Evolutionary conservation across 2,329 filamentous ascomycete species (phyloP).

Genomic region (Magnaporthales sp.): DNA sequence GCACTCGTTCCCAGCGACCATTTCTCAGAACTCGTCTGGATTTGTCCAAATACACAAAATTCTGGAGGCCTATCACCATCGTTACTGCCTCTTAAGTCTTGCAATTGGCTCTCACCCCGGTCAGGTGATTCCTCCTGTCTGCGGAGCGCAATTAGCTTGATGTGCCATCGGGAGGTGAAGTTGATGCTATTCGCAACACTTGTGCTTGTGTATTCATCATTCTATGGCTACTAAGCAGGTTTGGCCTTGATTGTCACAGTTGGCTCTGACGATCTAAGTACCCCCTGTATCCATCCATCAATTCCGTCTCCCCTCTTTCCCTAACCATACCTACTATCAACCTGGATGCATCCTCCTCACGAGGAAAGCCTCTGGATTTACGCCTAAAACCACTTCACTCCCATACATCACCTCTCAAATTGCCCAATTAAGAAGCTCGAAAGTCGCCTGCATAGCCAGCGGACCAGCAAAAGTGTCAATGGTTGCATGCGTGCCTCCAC

Average conservation of each 20-base stretch:
- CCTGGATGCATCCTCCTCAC: neutral
- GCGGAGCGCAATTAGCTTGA: conserved; percentile 28
- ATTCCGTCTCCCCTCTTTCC: neutral
- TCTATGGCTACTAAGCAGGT: neutral
- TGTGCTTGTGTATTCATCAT: neutral
- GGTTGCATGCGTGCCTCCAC: neutral
- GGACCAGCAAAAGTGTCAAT: neutral
- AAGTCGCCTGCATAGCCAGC: neutral
- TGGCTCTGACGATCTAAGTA: neutral
- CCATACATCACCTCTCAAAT: neutral
- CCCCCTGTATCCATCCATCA: neutral
- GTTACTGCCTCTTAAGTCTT: conserved; percentile 28
- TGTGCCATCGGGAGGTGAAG: conserved; percentile 1
- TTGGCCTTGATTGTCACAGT: neutral
- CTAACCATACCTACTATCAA: neutral
- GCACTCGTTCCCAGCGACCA: conserved; percentile 28
- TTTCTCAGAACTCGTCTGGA: conserved; percentile 27
- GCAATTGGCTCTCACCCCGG: conserved; percentile 36
- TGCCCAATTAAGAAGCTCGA: neutral
- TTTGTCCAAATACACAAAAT: conserved; percentile 21
- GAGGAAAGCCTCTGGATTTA: neutral
- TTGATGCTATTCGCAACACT: conserved; percentile 3
- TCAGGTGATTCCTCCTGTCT: conserved; percentile 44
- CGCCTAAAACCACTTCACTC: neutral
- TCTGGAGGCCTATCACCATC: conserved; percentile 43